Evolutionary conservation across 495 filamentous ascomycete genomes (phyloP).

Genomic region (Schizothecium vesticola): DNA sequence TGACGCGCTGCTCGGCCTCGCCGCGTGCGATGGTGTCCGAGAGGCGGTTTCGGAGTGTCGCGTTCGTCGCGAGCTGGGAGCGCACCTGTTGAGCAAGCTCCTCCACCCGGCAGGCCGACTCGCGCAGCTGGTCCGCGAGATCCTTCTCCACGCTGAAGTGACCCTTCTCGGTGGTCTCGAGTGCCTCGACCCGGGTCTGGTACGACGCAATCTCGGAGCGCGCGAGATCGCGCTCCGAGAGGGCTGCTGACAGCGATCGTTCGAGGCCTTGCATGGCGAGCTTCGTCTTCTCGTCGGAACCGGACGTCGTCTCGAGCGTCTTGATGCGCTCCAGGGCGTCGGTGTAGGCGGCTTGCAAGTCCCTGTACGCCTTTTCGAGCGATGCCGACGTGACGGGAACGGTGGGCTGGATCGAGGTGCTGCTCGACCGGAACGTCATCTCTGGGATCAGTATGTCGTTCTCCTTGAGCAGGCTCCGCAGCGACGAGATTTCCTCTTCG

Average conservation of each 20-base stretch:
- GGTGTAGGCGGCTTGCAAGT: slow-evolving; percentile 60
- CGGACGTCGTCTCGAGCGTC: slow-evolving; percentile 43
- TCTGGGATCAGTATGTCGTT: slow-evolving; percentile 73
- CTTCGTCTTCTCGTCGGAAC: slow-evolving; percentile 47
- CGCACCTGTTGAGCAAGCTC: slow-evolving; percentile 69
- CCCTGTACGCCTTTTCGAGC: slow-evolving; percentile 69
- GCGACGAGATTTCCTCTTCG: slow-evolving; percentile 79
- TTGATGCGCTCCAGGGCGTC: slow-evolving; percentile 52
- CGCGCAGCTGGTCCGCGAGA: slow-evolving; percentile 59
- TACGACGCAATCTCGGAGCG: slow-evolving; percentile 55
- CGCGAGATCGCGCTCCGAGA: slow-evolving; percentile 68
- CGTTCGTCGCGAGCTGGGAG: slow-evolving; percentile 71
- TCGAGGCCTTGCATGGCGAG: slow-evolving; percentile 58
- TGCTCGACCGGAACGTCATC: slow-evolving; percentile 45
- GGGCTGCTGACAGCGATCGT: slow-evolving; percentile 56
- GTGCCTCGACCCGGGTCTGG: slow-evolving; percentile 55
- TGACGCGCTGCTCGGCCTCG: slow-evolving; percentile 75
- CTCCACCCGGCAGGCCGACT: slow-evolving; percentile 70
- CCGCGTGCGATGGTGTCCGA: slow-evolving; percentile 78
- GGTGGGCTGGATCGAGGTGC: slow-evolving; percentile 21
- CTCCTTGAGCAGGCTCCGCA: slow-evolving; percentile 75
- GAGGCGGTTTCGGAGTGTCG: slow-evolving; percentile 70
- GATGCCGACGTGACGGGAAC: slow-evolving; percentile 59
- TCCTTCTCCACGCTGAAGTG: slow-evolving; percentile 59
- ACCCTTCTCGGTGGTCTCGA: slow-evolving; percentile 54